These are phyloP conservation scores for Fusarium concolor DNA, from an alignment of 2,329 filamentous ascomycete genomes.

Conservation along the genomic window DNA sequence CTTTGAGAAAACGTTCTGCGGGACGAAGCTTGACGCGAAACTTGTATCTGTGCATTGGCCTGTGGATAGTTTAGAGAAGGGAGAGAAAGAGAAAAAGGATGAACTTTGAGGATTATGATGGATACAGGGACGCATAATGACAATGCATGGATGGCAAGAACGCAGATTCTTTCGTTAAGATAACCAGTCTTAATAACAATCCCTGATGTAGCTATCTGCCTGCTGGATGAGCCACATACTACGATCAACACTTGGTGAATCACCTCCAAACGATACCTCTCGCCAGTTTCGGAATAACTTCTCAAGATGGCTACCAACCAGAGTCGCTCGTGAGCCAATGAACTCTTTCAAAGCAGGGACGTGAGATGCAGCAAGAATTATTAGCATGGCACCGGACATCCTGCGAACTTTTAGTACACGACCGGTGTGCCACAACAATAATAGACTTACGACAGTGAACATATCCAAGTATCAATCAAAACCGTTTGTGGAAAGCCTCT, in stretches of 20 bases:
- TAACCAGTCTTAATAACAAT: constrained; percentile 29
- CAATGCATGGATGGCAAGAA: too few relatives aligned
- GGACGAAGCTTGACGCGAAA: background rate
- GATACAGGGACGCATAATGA: too few relatives aligned
- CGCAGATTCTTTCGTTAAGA: background rate
- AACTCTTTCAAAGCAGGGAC: constrained; percentile 53
- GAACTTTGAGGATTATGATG: too few relatives aligned
- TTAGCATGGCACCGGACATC: constrained; percentile 63
- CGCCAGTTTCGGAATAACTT: constrained; percentile 58
- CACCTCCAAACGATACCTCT: constrained; percentile 51
- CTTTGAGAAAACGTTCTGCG: background rate
- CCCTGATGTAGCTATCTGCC: constrained; percentile 56
- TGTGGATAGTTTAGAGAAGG: background rate
- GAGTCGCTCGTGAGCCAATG: constrained; percentile 53
- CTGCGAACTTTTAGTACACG: constrained; percentile 38
- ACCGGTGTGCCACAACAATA: fast-evolving
- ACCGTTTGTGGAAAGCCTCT: constrained; percentile 62
- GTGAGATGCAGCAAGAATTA: constrained; percentile 59
- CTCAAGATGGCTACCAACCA: constrained; percentile 56
- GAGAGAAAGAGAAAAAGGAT: background rate
- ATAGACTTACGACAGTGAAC: constrained; percentile 60
- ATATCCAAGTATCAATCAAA: constrained; percentile 66
- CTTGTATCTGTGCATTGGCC: background rate
- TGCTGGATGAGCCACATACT: constrained; percentile 60
- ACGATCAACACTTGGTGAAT: constrained; percentile 60